Conservation (phyloP, 345 rosid genomes). For the Eucalyptus coolabah region DNA sequence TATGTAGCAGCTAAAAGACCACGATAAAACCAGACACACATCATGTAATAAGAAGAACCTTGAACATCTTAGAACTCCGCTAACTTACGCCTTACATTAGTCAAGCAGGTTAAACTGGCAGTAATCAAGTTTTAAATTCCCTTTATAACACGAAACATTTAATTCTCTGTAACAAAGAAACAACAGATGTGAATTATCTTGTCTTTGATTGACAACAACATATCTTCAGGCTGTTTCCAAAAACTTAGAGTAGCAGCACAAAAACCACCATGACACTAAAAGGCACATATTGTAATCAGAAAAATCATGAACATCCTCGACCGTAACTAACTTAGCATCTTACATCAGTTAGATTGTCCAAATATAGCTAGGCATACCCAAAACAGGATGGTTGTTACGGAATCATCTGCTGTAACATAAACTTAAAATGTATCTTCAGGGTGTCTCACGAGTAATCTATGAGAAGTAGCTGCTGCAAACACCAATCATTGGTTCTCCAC, state of each 20-base stretch:
- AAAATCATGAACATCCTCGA: neutral
- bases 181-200: neutral
- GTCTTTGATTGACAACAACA: neutral
- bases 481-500: neutral
- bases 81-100: neutral
- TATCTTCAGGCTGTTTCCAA: neutral
- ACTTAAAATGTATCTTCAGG: neutral
- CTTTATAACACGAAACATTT: neutral
- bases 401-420: neutral
- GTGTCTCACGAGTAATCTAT: neutral
- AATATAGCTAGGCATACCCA: neutral
- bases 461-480: neutral
- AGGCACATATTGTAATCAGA: neutral
- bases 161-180: neutral
- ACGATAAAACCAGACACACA: neutral
- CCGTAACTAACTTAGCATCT: neutral
- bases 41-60: neutral
- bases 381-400: neutral
- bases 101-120: neutral
- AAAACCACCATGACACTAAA: neutral
- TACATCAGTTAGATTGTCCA: neutral
- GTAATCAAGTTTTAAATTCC: neutral
- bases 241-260: neutral
- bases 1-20: neutral
- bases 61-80: neutral